phyloP scores from a whole-genome alignment of 2,329 filamentous ascomycete species.

The Diaporthe citri region DNA sequence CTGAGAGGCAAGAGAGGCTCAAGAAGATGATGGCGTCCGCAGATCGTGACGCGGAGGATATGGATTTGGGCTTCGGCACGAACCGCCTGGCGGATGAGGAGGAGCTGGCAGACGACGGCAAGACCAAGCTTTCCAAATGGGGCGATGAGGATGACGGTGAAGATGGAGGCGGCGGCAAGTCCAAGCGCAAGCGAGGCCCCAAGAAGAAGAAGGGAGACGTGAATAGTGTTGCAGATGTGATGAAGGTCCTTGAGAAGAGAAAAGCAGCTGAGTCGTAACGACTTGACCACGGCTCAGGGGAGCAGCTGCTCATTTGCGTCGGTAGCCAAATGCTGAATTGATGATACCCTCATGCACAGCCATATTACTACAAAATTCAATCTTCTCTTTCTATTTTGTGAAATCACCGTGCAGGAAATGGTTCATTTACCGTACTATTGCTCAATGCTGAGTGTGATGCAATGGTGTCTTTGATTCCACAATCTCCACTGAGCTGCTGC shows the following conservation, averaged over 20 bases:
- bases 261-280: constrained; percentile 52
- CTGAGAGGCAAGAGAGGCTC: constrained; percentile 73
- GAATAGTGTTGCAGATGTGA: constrained; percentile 84
- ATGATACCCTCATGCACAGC: constrained; percentile 17
- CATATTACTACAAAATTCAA: not conserved
- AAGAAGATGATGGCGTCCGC: constrained; percentile 80
- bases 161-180: constrained; percentile 59
- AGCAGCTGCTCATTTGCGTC: not conserved
- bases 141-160: constrained; percentile 65
- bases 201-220: constrained; percentile 84
- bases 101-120: constrained; percentile 76
- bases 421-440: not conserved
- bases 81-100: constrained; percentile 90
- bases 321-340: not conserved
- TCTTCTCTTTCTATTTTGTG: too few relatives aligned
- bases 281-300: not conserved
- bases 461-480: not conserved
- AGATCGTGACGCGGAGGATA: constrained; percentile 86
- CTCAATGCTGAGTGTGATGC: not conserved
- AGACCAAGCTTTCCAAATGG: constrained; percentile 78
- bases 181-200: constrained; percentile 76
- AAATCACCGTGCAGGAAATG: not conserved
- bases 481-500: not conserved
- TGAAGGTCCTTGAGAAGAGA: constrained; percentile 79
- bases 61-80: constrained; percentile 95